Evolutionary conservation across 202 grass and related monocot species (phyloP).

Genomic region (Saccharum hybrid): DNA sequence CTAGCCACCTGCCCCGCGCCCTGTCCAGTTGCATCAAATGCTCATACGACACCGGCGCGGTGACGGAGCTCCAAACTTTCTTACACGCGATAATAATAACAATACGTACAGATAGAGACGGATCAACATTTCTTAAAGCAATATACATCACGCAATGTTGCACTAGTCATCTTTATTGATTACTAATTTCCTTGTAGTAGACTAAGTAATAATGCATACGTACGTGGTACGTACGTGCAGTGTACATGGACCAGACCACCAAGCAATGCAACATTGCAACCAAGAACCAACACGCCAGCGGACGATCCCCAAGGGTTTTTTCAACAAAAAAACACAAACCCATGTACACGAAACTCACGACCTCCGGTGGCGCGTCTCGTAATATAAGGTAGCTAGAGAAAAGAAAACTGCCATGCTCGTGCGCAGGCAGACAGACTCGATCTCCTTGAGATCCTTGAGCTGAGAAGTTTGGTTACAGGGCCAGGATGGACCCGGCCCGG

Average conservation of each 20-base stretch:
- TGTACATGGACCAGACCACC: not conserved
- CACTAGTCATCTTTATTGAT: not conserved
- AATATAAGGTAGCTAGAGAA: no score
- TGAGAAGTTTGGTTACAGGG: slow-evolving; percentile 1
- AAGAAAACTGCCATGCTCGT: not conserved
- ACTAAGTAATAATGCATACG: not conserved
- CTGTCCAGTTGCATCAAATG: slow-evolving; percentile 8
- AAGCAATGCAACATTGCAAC: not conserved
- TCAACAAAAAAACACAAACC: slow-evolving; percentile 38
- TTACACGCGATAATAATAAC: not conserved
- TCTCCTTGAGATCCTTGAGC: no score
- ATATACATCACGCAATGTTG: not conserved
- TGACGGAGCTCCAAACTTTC: not conserved
- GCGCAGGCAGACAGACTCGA: no score
- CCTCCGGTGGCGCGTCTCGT: not conserved
- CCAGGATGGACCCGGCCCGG: slow-evolving; percentile 35
- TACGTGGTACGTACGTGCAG: not conserved
- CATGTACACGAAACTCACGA: not conserved
- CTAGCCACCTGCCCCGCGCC: not conserved
- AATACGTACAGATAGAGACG: not conserved
- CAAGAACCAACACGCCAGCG: slow-evolving; percentile 7
- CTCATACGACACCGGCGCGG: not conserved
- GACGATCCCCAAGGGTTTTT: not conserved
- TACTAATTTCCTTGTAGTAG: not conserved
- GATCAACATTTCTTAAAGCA: not conserved